Evolutionary conservation across 2,329 filamentous ascomycete genomes (phyloP).

Genomic region (Epichloe festucae): DNA sequence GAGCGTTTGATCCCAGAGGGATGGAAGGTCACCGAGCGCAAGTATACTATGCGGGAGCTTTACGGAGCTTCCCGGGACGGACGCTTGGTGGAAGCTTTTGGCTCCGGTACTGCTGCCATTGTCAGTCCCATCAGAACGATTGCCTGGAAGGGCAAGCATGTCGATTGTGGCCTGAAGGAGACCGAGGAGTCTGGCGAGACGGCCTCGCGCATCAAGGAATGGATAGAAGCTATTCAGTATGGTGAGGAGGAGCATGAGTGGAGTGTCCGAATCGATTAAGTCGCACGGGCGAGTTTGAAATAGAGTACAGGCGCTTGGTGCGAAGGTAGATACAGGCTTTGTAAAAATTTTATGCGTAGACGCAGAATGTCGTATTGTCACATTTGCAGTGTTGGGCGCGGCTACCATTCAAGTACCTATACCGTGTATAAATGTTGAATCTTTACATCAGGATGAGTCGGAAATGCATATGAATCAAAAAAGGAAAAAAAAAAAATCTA

Average conservation of each 20-base stretch:
- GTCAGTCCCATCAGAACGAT: constrained; percentile 85
- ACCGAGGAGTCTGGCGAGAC: constrained; percentile 80
- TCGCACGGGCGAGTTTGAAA: background rate
- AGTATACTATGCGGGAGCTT: constrained; percentile 83
- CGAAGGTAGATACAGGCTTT: background rate
- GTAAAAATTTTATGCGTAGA: background rate
- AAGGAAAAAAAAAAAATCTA: constrained; percentile 12
- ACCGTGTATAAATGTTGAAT: background rate
- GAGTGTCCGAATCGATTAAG: constrained; percentile 47
- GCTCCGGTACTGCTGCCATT: constrained; percentile 84
- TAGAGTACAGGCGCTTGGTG: background rate
- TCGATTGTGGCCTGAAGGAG: constrained; percentile 72
- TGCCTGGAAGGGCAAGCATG: constrained; percentile 69
- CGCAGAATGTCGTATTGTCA: background rate
- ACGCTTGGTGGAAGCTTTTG: constrained; percentile 83
- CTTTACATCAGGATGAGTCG: background rate
- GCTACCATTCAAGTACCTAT: background rate
- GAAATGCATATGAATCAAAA: background rate
- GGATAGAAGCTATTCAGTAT: constrained; percentile 94
- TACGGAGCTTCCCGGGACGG: constrained; percentile 72
- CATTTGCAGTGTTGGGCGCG: background rate
- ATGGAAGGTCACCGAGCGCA: constrained; percentile 79
- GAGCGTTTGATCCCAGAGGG: constrained; percentile 75
- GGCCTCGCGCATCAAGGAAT: constrained; percentile 78
- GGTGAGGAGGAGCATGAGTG: constrained; percentile 85